Conservation (phyloP, 2,329 filamentous ascomycete species). For the Stachybotrys chlorohalonatus region DNA sequence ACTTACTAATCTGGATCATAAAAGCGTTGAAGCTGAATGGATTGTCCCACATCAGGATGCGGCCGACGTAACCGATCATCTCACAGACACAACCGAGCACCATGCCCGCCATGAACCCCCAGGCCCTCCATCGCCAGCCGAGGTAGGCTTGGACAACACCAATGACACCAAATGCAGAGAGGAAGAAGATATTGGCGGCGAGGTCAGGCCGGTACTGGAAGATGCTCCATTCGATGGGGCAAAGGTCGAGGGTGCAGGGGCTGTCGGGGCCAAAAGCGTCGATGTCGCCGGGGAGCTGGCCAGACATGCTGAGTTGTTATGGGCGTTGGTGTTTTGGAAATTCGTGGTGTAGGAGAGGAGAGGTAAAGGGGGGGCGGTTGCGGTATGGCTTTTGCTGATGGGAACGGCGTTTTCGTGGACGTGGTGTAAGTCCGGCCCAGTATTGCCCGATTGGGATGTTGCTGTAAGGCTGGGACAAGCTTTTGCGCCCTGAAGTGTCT, state of each 20-base stretch:
- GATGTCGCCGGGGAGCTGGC: conserved; percentile 2
- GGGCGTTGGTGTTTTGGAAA: background rate
- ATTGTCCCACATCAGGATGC: conserved; percentile 47
- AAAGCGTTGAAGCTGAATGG: conserved; percentile 52
- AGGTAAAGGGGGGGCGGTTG: background rate
- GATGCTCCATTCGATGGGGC: conserved; percentile 36
- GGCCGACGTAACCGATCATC: conserved; percentile 53
- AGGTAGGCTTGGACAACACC: conserved; percentile 30
- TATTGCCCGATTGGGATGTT: too few species aligned
- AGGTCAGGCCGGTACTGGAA: conserved; percentile 47
- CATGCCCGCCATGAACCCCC: conserved; percentile 43
- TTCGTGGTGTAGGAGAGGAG: background rate
- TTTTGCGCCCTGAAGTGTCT: too few species aligned
- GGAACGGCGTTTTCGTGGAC: background rate
- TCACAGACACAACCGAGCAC: conserved; percentile 46
- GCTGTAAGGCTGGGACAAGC: too few species aligned
- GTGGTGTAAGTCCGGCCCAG: too few species aligned
- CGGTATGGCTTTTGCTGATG: background rate
- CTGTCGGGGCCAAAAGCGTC: conserved; percentile 31
- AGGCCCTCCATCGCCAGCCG: conserved; percentile 37
- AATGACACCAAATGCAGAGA: conserved; percentile 37
- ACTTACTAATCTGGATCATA: conserved; percentile 54
- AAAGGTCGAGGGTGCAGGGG: conserved; percentile 39
- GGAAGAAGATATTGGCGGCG: conserved; percentile 41
- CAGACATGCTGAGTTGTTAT: background rate